Conservation (phyloP, 495 filamentous ascomycete species). For the Penicillium flavigenum region DNA sequence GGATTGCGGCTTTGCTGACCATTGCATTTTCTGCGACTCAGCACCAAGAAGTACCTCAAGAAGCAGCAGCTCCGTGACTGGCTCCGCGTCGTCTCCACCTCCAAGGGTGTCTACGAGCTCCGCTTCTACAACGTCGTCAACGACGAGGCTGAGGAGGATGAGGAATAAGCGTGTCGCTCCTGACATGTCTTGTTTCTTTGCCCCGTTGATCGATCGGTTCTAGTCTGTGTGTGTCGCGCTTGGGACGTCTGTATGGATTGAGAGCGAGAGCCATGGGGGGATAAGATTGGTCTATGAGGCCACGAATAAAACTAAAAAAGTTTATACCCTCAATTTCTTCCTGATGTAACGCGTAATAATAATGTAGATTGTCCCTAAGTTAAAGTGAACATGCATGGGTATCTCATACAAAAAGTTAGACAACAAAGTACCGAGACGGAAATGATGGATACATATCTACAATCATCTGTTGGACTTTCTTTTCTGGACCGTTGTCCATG, state of each 20-base stretch:
- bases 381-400: background rate
- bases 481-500: background rate
- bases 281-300: conserved; percentile 29
- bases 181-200: conserved; percentile 15
- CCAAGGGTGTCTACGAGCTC: conserved; percentile 96
- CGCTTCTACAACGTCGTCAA: conserved; percentile 99
- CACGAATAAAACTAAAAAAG: conserved; percentile 31
- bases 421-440: background rate
- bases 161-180: conserved; percentile 67
- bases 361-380: background rate
- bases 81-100: conserved; percentile 96
- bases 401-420: background rate
- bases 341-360: background rate
- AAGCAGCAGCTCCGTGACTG: conserved; percentile 99
- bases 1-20: conserved; percentile 9
- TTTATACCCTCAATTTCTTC: conserved; percentile 27
- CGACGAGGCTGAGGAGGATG: conserved; percentile 94
- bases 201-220: conserved; percentile 21
- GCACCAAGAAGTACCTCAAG: conserved; percentile 99
- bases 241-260: conserved; percentile 12
- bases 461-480: background rate
- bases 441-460: background rate
- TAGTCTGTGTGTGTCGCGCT: conserved; percentile 15
- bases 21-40: conserved; percentile 32
- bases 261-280: conserved; percentile 23